Conservation (phyloP, 75 land plant genomes). For the Adiantum capillusveneris region DNA sequence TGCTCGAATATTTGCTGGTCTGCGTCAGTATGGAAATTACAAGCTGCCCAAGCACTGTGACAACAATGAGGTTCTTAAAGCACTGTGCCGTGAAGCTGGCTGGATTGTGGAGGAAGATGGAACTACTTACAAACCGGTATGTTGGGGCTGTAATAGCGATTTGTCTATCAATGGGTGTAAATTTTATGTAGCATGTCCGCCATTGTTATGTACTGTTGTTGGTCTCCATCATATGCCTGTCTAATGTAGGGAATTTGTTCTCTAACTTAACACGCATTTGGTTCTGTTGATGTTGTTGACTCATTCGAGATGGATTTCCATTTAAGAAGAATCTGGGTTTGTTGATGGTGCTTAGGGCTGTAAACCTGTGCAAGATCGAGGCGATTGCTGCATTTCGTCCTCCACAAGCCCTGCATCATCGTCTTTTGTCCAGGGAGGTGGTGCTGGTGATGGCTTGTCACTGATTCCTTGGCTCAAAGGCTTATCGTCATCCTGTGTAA, state of each 20-base stretch:
- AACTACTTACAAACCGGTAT: conserved; percentile 14
- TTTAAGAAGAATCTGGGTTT: too few species aligned
- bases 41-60: conserved; percentile 46
- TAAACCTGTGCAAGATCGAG: neutral
- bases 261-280: too few species aligned
- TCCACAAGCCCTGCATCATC: conserved; percentile 5
- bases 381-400: neutral
- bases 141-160: too few species aligned
- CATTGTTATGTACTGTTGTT: too few species aligned
- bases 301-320: too few species aligned
- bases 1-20: conserved; percentile 32
- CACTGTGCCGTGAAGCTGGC: conserved; percentile 22
- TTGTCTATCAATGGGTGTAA: too few species aligned
- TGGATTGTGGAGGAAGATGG: conserved; percentile 27
- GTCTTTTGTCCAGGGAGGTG: neutral
- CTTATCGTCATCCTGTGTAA: conserved; percentile 9
- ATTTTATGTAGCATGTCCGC: too few species aligned
- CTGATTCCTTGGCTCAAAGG: conserved; percentile 35
- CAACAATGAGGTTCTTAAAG: conserved; percentile 32
- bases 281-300: too few species aligned
- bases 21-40: conserved; percentile 31
- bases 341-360: too few species aligned
- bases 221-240: too few species aligned
- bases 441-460: conserved; percentile 13
- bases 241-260: too few species aligned